phyloP scores from a whole-genome alignment of 768 basidiomycete genomes.

The Suillus discolor region DNA sequence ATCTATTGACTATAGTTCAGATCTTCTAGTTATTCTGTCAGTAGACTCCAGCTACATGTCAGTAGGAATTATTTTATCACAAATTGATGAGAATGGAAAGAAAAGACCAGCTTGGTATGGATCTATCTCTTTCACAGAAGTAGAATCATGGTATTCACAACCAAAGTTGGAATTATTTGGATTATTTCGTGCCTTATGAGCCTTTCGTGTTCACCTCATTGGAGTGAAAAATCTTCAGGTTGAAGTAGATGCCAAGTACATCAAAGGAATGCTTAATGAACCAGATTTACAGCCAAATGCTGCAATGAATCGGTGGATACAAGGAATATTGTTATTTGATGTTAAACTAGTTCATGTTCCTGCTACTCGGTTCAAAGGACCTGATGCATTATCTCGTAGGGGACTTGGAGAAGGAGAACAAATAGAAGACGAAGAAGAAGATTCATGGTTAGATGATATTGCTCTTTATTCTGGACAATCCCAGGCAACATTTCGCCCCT shows the following conservation, averaged over 20 bases:
- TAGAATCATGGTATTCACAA: constrained; percentile 18
- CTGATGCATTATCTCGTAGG: constrained; percentile 35
- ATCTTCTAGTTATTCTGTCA: too few species aligned
- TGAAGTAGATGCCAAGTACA: constrained; percentile 29
- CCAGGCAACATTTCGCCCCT: too few species aligned
- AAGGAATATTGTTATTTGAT: constrained; percentile 27
- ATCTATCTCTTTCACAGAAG: constrained; percentile 39
- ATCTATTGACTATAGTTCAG: too few species aligned
- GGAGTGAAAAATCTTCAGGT: constrained; percentile 6
- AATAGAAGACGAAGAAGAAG: too few species aligned
- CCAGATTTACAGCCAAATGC: constrained; percentile 36
- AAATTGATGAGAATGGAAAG: too few species aligned
- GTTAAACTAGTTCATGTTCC: constrained; percentile 34
- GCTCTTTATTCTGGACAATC: too few species aligned
- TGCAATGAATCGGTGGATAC: constrained; percentile 31
- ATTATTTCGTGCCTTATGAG: constrained; percentile 28
- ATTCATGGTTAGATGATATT: too few species aligned
- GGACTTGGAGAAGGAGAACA: too few species aligned
- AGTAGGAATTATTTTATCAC: too few species aligned
- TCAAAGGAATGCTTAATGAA: constrained; percentile 40
- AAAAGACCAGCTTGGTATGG: constrained; percentile 34
- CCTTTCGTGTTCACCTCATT: constrained; percentile 20
- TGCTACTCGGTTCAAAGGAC: constrained; percentile 19
- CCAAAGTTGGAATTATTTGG: constrained; percentile 29
- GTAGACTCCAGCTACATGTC: too few species aligned